phyloP scores from a whole-genome alignment of 306 rosid species.

The Inga leiocalycina region DNA sequence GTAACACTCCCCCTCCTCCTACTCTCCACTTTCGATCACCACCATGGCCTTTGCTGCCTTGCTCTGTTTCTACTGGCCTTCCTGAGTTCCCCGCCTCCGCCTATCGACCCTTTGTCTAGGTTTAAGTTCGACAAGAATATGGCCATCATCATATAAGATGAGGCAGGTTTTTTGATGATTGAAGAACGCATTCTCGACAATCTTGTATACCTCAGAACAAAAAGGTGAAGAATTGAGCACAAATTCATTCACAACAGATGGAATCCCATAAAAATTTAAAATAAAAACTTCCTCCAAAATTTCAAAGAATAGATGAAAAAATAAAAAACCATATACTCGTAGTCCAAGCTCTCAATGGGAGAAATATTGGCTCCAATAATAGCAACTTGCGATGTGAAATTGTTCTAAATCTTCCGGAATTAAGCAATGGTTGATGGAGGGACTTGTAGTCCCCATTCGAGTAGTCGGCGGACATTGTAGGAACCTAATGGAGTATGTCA shows the following conservation, averaged over 20 bases:
- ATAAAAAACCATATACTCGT: constrained; percentile 54
- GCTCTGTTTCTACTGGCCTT: too few relatives aligned
- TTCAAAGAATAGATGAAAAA: neutral
- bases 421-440: constrained; percentile 51
- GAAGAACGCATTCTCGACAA: constrained; percentile 78
- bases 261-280: neutral
- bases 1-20: too few relatives aligned
- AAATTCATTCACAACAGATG: neutral
- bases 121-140: too few relatives aligned
- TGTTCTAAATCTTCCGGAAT: constrained; percentile 47
- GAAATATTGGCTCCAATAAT: constrained; percentile 85
- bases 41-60: too few relatives aligned
- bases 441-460: constrained; percentile 46
- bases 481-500: neutral
- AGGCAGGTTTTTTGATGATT: neutral
- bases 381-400: constrained; percentile 84
- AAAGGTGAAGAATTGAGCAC: neutral
- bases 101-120: too few relatives aligned
- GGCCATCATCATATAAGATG: too few relatives aligned
- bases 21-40: too few relatives aligned
- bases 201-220: constrained; percentile 44
- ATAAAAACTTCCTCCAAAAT: neutral
- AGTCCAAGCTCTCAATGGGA: constrained; percentile 96
- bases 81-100: too few relatives aligned
- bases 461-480: constrained; percentile 33